Evolutionary conservation across 2,329 filamentous ascomycete species (phyloP), one percentile per base, ranked within the genome.

Genomic region (Aschersonia sp.): DNA sequence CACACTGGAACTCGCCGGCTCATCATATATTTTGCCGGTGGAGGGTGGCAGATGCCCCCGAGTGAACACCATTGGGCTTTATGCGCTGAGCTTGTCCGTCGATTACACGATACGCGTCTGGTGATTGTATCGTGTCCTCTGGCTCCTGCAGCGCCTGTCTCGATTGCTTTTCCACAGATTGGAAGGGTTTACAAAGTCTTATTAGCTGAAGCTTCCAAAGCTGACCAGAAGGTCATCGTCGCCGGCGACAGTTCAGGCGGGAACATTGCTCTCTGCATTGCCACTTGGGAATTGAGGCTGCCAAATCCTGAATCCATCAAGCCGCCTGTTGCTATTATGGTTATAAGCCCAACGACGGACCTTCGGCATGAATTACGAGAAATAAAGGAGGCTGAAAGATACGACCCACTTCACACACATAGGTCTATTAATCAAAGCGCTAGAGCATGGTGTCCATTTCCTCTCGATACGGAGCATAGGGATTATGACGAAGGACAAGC

Each of bases 181-280:
- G 51, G 70, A 44, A 63, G 55, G 37, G 62, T 73, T 9, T 74
- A 77, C 50, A 58, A 59, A 0, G 55, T 55, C 0, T 50, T 75
- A 0, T 53, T 78, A 51, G 43, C 53, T 2, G 54, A 65, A n/a
- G 64, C 70, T 0, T 54, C 60, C 0, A 53, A 57, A 0, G 59
- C 58, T 0, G 49, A 50, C 0, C 68, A 76, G 47, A 62, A 57
- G 1, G 62, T 78, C 0, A 65, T 71, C 1, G 61, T 78, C 1
- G 69, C 67, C 0, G 76, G 76, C 1, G 76, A 79, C 47, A 75
- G 71, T 0, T 70, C 74, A 0, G 76, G 76, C 0, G 75, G 68
- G 0, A 79, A 79, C 50, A 62, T 79, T 4, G 64, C 68, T 0
- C 58, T 78, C 0, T 56, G 57, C 8, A 50, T 61, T 0, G 58